Base-by-base conservation (phyloP, 2,329 filamentous ascomycete species). In the Alternaria dauci region DNA sequence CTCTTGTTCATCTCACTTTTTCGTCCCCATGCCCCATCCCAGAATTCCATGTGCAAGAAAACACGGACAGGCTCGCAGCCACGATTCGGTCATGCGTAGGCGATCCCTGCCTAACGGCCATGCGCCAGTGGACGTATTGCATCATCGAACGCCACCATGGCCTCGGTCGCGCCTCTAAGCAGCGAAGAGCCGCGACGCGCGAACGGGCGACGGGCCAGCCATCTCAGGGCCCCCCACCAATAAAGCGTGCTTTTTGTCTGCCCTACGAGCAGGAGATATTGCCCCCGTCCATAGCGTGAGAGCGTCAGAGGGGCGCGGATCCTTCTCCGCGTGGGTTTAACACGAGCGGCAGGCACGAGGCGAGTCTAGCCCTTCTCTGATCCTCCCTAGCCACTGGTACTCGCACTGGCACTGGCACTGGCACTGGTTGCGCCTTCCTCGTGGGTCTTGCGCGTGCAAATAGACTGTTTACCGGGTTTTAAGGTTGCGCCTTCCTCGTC, bases 371-470 rank as follows among this genome's bases (percentile, higher is more conserved):
- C 44, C 57, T 59, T 12, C 18, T 3, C 18, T 5, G 20, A 9
- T 50, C 20, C 46, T 23, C 20, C 20, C 44, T 48, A 30, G 44
- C 28, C 28, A 41, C 38, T 20, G 38, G 48, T 23, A 23, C 20
- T 23, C 2, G 20, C 20, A 23, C 20, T 23, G 20, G 20, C 20
- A 23, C 20, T 23, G 20, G 4, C 20, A 23, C 28, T 30, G 11
- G 28, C 28, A 12, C 28, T 30, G 28, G 28, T 11, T 56, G 61
- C 59, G 48, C 53, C 20, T 52, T 32, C 46, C 63, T 60, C 58
- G 61, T 64, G 62, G 41, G 36, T 41, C 34, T 52, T 36, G 52
- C 63, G 61, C 63, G 58, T 64, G 63, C 60, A 25, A 25, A 30
- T n/a, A n/a, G 14, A 25, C 11, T 50, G 30, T 36, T 50, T 25